A percentile compares a stretch with the other conserved stretches of the same genome.
Conservation (phyloP, 345 rosid species). For the Geranium brycei region DNA sequence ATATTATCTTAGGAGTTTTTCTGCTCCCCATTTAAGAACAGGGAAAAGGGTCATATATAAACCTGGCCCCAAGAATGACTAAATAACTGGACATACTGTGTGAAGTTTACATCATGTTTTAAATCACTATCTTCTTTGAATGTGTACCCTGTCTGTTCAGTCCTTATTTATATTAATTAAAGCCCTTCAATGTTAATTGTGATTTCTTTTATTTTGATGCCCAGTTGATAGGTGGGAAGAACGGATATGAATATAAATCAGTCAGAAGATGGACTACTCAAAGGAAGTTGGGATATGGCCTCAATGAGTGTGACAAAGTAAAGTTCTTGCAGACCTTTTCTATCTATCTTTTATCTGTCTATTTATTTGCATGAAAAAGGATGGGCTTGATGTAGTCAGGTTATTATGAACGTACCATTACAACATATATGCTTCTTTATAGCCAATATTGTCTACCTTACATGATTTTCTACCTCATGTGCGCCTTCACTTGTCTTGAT, state of each 20-base stretch:
- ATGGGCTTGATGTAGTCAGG: background rate
- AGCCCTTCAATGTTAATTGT: background rate
- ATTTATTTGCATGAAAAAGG: background rate
- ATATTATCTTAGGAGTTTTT: too few relatives aligned
- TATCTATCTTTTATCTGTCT: background rate
- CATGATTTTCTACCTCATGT: too few relatives aligned
- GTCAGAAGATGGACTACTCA: constrained; percentile 92
- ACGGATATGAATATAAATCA: constrained; percentile 54
- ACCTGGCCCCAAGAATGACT: too few relatives aligned
- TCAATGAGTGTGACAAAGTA: constrained; percentile 81
- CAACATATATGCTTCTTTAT: too few relatives aligned
- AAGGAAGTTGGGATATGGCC: constrained; percentile 69
- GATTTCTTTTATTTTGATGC: constrained; percentile 7
- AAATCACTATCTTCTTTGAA: background rate
- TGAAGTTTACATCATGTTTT: too few relatives aligned
- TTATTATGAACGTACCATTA: background rate
- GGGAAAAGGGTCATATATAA: too few relatives aligned
- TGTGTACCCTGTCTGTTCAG: background rate
- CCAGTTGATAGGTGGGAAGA: constrained; percentile 46
- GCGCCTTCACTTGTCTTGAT: too few relatives aligned
- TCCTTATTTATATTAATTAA: background rate
- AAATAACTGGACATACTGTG: too few relatives aligned
- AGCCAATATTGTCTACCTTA: too few relatives aligned
- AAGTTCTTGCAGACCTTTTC: constrained; percentile 7
- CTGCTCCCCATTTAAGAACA: too few relatives aligned